These are phyloP conservation scores for Acanthamoeba lenticulata DNA, from an alignment of 208 protist species.

Conservation along the genomic window DNA sequence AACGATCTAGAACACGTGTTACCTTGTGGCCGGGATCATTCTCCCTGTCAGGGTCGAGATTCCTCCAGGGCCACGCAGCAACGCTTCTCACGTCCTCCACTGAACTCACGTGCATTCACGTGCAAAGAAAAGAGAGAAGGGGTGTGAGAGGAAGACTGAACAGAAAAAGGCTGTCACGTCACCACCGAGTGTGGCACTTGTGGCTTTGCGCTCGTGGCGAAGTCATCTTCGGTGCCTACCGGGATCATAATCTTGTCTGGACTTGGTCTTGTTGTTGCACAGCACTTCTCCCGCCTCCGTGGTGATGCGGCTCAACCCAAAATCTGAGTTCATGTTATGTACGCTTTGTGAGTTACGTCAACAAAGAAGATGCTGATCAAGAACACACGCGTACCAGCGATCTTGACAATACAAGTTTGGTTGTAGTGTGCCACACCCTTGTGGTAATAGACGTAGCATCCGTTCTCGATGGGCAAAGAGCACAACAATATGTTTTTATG, in stretches of 20 bases:
- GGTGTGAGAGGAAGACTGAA: too few relatives aligned
- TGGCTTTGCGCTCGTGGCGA: too few relatives aligned
- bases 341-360: not conserved
- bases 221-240: not conserved
- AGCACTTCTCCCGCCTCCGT: not conserved
- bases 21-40: not conserved
- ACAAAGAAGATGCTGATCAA: not conserved
- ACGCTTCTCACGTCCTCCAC: not conserved
- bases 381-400: not conserved
- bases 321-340: not conserved
- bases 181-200: too few relatives aligned
- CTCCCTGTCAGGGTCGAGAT: not conserved
- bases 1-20: not conserved
- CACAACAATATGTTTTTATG: slow-evolving; percentile 23
- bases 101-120: not conserved
- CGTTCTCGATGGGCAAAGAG: not conserved
- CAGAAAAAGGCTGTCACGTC: too few relatives aligned
- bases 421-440: not conserved
- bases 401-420: not conserved
- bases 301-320: not conserved
- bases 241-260: not conserved
- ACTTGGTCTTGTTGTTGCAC: not conserved
- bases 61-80: not conserved
- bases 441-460: slow-evolving; percentile 4
- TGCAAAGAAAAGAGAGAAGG: too few relatives aligned